Evolutionary conservation across 2,329 filamentous ascomycete genomes (phyloP).

Genomic region (Teratosphaeria zuluensis): DNA sequence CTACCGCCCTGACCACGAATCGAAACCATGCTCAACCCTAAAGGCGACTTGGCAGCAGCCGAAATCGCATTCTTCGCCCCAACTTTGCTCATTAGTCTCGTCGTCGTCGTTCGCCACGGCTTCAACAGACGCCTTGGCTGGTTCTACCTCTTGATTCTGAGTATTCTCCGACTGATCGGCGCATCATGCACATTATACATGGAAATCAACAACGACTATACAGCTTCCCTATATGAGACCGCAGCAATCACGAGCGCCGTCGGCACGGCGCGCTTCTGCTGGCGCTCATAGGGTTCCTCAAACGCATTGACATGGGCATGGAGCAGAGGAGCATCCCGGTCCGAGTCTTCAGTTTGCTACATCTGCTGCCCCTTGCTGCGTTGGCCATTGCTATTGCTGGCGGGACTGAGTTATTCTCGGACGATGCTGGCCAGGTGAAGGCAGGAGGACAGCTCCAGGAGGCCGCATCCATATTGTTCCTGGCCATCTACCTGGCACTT

Average conservation of each 20-base stretch:
- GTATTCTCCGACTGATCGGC: conserved; percentile 19
- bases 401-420: conserved; percentile 7
- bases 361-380: conserved; percentile 13
- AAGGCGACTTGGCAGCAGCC: conserved; percentile 15
- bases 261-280: conserved; percentile 19
- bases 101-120: conserved; percentile 17
- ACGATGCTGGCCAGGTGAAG: background rate
- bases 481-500: conserved; percentile 13
- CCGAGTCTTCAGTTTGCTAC: conserved; percentile 12
- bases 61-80: conserved; percentile 18
- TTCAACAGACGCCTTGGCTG: conserved; percentile 14
- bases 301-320: conserved; percentile 14
- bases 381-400: conserved; percentile 20
- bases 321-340: conserved; percentile 5
- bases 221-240: conserved; percentile 9
- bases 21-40: conserved; percentile 8
- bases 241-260: conserved; percentile 18
- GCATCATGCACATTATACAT: conserved; percentile 16
- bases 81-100: conserved; percentile 10
- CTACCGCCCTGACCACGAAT: background rate
- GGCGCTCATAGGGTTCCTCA: conserved; percentile 15
- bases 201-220: conserved; percentile 12
- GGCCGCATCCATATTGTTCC: conserved; percentile 14
- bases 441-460: conserved; percentile 11
- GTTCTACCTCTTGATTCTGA: conserved; percentile 17